phyloP scores from a whole-genome alignment of 1,284 basidiomycete genomes.

The Ustilago esculenta region DNA sequence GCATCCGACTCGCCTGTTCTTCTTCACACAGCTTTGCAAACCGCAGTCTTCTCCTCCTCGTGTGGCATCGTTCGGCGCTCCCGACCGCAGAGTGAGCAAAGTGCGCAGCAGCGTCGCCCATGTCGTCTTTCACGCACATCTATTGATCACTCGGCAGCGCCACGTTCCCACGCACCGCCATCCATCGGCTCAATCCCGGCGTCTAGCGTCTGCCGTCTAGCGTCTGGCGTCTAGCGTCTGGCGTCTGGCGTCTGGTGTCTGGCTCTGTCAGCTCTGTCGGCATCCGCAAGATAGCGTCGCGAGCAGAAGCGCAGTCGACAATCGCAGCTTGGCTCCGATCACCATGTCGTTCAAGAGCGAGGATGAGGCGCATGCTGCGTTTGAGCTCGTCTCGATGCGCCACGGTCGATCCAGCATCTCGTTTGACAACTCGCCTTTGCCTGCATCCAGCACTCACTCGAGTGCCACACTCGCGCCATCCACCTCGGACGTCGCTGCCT shows the following conservation, averaged over 20 bases:
- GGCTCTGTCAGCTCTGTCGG: too few relatives aligned
- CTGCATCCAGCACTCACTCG: neutral
- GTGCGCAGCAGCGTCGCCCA: neutral
- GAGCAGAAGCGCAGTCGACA: too few relatives aligned
- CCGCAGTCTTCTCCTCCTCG: too few relatives aligned
- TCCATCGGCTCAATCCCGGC: neutral
- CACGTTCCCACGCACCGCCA: neutral
- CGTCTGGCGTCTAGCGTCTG: too few relatives aligned
- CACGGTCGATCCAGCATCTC: slow-evolving; percentile 29
- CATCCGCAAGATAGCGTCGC: too few relatives aligned
- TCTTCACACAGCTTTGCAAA: too few relatives aligned
- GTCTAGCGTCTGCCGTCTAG: too few relatives aligned
- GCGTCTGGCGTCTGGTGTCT: too few relatives aligned
- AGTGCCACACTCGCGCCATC: slow-evolving; percentile 14
- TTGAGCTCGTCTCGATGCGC: slow-evolving; percentile 49
- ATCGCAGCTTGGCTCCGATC: neutral
- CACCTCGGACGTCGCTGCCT: neutral
- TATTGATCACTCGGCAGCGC: slow-evolving; percentile 1
- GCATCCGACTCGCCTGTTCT: too few relatives aligned
- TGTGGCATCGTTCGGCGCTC: neutral
- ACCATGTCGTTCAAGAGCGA: slow-evolving; percentile 42
- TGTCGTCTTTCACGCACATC: neutral
- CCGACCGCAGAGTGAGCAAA: neutral
- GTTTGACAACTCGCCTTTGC: slow-evolving; percentile 20
- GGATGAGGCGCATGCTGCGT: slow-evolving; percentile 41